These are phyloP conservation scores for Biancaea sappan DNA, from an alignment of 306 rosid genomes.

Conservation along the genomic window DNA sequence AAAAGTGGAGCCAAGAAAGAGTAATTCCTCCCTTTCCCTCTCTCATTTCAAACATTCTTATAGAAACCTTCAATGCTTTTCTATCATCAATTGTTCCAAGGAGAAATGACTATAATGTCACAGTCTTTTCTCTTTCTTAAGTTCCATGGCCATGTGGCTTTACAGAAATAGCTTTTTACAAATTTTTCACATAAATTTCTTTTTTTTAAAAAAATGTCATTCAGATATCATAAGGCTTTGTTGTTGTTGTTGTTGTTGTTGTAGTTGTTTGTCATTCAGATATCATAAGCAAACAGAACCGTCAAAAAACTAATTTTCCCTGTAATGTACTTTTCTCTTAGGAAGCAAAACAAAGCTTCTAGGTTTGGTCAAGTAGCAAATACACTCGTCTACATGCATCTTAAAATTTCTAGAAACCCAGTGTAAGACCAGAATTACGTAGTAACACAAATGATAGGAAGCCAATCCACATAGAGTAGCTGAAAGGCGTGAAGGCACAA, in stretches of 20 bases:
- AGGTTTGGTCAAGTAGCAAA: neutral
- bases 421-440: neutral
- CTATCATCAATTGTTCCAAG: slow-evolving; percentile 19
- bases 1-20: neutral
- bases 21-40: neutral
- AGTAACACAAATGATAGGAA: neutral
- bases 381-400: neutral
- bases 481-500: neutral
- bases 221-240: too few species aligned
- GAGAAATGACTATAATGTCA: slow-evolving; percentile 4
- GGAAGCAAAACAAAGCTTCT: neutral
- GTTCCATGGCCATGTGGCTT: neutral
- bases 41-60: neutral
- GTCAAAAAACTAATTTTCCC: neutral
- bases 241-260: too few species aligned
- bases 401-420: neutral
- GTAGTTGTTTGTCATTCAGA: too few species aligned
- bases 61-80: neutral
- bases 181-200: neutral
- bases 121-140: neutral
- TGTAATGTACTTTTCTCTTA: neutral
- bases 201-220: neutral
- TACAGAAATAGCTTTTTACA: neutral
- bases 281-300: neutral
- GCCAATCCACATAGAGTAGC: neutral